Conservation (phyloP, 75 land plant species). For the Pinus albicaulis region DNA sequence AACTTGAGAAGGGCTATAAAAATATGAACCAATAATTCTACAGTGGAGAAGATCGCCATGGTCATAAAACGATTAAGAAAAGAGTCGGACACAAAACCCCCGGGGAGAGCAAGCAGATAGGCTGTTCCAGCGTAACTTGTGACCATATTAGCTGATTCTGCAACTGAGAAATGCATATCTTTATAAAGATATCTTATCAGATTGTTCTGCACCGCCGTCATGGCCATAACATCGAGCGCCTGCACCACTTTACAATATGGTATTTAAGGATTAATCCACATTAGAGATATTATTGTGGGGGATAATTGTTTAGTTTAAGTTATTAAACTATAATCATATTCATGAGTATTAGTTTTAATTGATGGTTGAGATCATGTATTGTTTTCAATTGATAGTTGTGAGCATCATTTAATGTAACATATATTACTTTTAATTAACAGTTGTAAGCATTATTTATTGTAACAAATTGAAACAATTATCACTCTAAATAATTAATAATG, state of each 20-base stretch:
- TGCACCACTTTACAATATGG: conserved; percentile 9
- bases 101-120: conserved; percentile 5
- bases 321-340: too few species aligned
- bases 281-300: too few species aligned
- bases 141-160: conserved; percentile 17
- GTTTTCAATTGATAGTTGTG: too few species aligned
- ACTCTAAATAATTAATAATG: too few species aligned
- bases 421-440: too few species aligned
- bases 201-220: conserved; percentile 10
- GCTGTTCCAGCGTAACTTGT: conserved; percentile 17
- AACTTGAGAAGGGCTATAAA: neutral
- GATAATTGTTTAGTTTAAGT: too few species aligned
- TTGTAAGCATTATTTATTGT: too few species aligned
- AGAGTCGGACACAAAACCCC: conserved; percentile 21
- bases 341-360: too few species aligned
- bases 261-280: too few species aligned
- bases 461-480: too few species aligned
- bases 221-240: conserved; percentile 11
- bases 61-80: conserved; percentile 20
- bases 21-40: neutral
- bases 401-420: too few species aligned
- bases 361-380: too few species aligned
- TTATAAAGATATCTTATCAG: conserved; percentile 13
- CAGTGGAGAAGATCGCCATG: conserved; percentile 4
- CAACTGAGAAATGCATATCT: conserved; percentile 16